A percentile compares a stretch with the other conserved stretches of the same genome.
phyloP scores from a whole-genome alignment of 305 asterid genomes.

The Plantago lanceolata region DNA sequence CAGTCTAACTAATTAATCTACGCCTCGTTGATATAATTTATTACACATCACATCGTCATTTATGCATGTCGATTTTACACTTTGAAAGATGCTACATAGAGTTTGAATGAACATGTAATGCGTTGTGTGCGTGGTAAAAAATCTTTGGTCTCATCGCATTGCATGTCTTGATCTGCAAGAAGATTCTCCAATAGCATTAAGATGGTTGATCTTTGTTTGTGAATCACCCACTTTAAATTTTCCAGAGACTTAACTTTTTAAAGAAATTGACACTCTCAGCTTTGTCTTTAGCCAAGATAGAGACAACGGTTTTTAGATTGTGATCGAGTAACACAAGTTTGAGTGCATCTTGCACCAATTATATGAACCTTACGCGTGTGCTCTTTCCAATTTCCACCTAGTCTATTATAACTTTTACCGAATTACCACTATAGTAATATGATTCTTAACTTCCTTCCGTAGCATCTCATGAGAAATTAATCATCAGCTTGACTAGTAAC shows the following conservation, averaged over 20 bases:
- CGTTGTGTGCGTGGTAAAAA: neutral
- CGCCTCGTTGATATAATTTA: no score
- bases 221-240: neutral
- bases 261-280: conserved; percentile 11
- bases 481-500: no score
- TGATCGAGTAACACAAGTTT: neutral
- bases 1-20: no score
- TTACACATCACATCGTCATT: no score
- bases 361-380: conserved; percentile 13
- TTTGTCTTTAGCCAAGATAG: conserved; percentile 6
- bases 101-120: neutral
- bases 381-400: neutral
- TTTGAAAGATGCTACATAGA: neutral
- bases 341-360: neutral
- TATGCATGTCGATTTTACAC: no score
- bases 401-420: no score
- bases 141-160: neutral
- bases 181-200: conserved; percentile 3
- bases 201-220: neutral
- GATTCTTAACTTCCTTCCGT: no score
- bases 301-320: neutral
- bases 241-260: neutral
- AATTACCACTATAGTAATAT: no score
- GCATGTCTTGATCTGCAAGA: neutral
- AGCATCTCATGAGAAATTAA: no score